Evolutionary conservation across 202 grass and related monocot species (phyloP), one percentile per base, ranked within the genome.

Genomic region (Panicum virgatum): DNA sequence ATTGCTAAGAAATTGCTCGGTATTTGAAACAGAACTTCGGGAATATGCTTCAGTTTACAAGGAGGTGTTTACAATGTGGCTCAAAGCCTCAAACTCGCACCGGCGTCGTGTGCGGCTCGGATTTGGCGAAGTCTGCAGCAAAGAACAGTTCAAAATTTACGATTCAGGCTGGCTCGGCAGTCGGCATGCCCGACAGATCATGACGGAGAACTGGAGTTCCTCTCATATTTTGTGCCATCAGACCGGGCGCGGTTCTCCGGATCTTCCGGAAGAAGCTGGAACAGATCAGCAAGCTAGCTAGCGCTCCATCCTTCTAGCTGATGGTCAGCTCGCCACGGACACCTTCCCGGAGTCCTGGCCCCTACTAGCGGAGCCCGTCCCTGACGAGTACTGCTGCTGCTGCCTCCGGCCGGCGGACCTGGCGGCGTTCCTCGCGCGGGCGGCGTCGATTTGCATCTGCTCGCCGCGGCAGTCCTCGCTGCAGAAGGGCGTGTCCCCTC

Each of bases 401-500:
- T 34, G 18, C 65, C 64, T 32, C 19, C 78, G 46, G 38, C 73
- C 57, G 18, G 14, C 6, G 1, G 86, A 70, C 57, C 54, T 73
- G 22, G 67, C 65, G 3, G 77, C 72, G 53, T 86, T 34, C 83
- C 86, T 61, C 4, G 58, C 75, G 30, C 22, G 22, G 11, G 47
- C 37, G 39, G 77, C 70, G 78, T 97, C 92, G 77, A 77, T 72
- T 61, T 91, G 80, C 57, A 97, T 94, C 90, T 91, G 94, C 84
- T 88, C 92, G 65, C 91, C 39, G 6, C 94, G 87, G 80, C 92
- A 94, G 12, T 92, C 94, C 77, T 92, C 84, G 86, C 90, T 97
- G 77, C 94, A 97, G 92, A 97, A 97, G 9, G 94, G 92, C 0
- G 83, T 90, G 80, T 94, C 91, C 7, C 91, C 91, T 16, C 26